A percentile compares a stretch with the other conserved stretches of the same genome.
These are phyloP conservation scores for Hypoxylon sp. DNA, from an alignment of 2,329 filamentous ascomycete genomes.

Conservation along the genomic window DNA sequence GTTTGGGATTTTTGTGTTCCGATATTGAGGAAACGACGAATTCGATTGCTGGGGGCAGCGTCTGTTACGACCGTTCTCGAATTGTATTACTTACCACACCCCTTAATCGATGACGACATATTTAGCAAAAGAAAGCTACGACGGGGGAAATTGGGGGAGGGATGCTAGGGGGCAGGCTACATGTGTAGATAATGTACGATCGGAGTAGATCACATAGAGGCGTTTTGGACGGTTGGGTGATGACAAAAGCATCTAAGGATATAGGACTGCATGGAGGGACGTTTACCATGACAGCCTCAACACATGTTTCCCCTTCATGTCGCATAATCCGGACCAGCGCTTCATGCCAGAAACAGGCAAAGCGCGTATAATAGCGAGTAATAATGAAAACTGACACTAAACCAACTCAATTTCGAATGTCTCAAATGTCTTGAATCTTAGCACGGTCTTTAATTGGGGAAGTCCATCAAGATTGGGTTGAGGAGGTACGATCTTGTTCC, in stretches of 20 bases:
- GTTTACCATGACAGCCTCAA: conserved; percentile 38
- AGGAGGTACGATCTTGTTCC: background rate
- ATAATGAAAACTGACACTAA: conserved; percentile 33
- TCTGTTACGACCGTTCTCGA: conserved; percentile 40
- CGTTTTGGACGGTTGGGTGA: conserved; percentile 50
- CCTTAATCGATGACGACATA: conserved; percentile 50
- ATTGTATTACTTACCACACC: conserved; percentile 55
- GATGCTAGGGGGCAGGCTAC: conserved; percentile 38
- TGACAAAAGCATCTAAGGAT: conserved; percentile 49
- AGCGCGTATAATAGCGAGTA: conserved; percentile 38
- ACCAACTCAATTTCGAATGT: background rate
- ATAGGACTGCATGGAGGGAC: conserved; percentile 38
- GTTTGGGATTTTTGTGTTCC: conserved; percentile 25
- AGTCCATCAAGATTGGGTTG: background rate
- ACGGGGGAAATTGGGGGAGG: conserved; percentile 35
- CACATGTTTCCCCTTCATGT: conserved; percentile 36
- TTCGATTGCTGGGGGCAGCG: conserved; percentile 10
- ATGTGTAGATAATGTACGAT: conserved; percentile 49
- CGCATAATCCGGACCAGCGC: conserved; percentile 38
- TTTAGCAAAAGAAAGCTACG: conserved; percentile 40
- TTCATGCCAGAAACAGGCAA: conserved; percentile 29
- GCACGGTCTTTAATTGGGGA: background rate
- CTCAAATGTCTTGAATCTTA: background rate
- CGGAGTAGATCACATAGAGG: conserved; percentile 46
- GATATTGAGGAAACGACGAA: conserved; percentile 14